Percentiles rank a stretch among this genome's conserved stretches.
Conservation (phyloP, 345 rosid genomes). For the Citrus trifoliata region DNA sequence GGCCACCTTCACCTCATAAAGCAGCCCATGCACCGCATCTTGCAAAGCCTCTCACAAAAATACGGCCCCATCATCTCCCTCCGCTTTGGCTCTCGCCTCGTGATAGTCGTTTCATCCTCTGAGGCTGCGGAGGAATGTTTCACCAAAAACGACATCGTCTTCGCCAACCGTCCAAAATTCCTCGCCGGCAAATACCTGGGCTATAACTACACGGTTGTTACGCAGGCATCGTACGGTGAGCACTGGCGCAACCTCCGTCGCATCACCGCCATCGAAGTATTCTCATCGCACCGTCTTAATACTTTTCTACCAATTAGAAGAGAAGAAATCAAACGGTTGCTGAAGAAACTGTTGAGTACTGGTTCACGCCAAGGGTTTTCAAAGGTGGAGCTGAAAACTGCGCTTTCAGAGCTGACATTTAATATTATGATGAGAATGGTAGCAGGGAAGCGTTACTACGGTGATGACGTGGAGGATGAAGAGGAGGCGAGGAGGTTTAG, state of each 20-base stretch:
- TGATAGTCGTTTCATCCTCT: constrained; percentile 32
- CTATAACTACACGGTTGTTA: constrained; percentile 36
- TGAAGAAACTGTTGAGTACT: constrained; percentile 27
- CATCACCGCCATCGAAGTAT: constrained; percentile 39
- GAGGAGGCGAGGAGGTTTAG: constrained; percentile 36
- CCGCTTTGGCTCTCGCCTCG: constrained; percentile 31
- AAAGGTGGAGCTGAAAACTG: constrained; percentile 40
- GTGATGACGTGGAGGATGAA: constrained; percentile 34
- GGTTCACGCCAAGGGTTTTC: constrained; percentile 18
- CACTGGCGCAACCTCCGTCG: constrained; percentile 72
- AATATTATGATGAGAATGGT: constrained; percentile 38
- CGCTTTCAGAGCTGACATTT: constrained; percentile 32
- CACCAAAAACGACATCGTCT: constrained; percentile 39
- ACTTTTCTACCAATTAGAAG: constrained; percentile 24
- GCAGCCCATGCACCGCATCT: constrained; percentile 19
- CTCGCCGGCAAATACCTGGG: constrained; percentile 32
- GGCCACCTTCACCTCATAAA: constrained; percentile 47
- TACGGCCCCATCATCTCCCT: constrained; percentile 44
- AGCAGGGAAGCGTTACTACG: constrained; percentile 56
- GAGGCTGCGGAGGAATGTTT: constrained; percentile 48
- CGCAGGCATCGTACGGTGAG: constrained; percentile 45
- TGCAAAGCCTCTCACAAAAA: constrained; percentile 28
- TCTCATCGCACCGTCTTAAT: constrained; percentile 49
- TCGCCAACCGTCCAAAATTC: constrained; percentile 40
- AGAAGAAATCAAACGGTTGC: constrained; percentile 43